Base-by-base conservation (phyloP, 768 basidiomycete species). In the Russula brevipes region DNA sequence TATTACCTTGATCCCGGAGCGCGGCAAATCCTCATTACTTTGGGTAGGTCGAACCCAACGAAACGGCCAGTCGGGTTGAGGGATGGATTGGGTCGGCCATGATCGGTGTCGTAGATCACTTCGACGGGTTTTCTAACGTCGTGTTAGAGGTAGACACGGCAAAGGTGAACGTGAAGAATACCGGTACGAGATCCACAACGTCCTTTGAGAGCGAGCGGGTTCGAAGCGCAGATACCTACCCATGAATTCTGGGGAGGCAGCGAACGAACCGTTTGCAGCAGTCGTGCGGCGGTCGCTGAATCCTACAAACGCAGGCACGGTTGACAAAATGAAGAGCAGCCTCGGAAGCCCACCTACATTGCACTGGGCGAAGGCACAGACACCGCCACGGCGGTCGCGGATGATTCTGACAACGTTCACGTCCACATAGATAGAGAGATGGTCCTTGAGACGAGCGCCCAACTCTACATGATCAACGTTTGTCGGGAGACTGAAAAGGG, bases 321-420 rank as follows among this genome's bases (percentile, higher is more conserved):
- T n/a, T 38, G 24, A 31, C 10, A 24, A 36, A n/a, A 45, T 6
- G n/a, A 59, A 14, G 47, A 31, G 24, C 57, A 38, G 33, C 61
- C 30, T 65, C 56, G 53, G 49, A 61, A 55, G 59, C 53, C 17
- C 66, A 78, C 49, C 24, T 69, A 90, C 91, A 79, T 89, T 82
- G 79, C 89, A 91, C 74, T 92, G 91, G 30, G 91, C 85, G 72
- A 93, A 93, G 60, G 90, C 91, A 70, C 90, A 92, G 50, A 88
- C 82, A 14, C 88, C 86, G 44, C 88, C 88, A 72, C 85, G 87
- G 61, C 81, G 82, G 72, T 91, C 88, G 60, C 85, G 85, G 46
- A 91, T 82, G 57, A 91, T 84, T 61, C 82, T 83, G 72, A 91
- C 80, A 54, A 81, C 81, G 72, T 83, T 86, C 67, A 90, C 76